Conservation (phyloP, 139 green algal genomes). For the Closterium sp. region DNA sequence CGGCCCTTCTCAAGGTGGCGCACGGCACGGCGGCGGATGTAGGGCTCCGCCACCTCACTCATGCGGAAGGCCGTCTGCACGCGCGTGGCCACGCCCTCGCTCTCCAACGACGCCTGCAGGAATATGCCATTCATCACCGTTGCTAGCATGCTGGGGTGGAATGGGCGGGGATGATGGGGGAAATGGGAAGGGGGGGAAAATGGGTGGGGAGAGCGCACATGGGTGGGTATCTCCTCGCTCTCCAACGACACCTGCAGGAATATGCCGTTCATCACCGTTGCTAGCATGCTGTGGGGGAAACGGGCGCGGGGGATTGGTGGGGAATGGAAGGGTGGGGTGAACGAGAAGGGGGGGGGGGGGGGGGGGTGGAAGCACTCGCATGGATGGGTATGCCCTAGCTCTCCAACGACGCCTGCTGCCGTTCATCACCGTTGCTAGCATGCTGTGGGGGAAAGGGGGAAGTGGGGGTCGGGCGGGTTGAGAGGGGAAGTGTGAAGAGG, state of each 20-base stretch:
- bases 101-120: constrained; percentile 76
- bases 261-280: constrained; percentile 97
- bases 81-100: constrained; percentile 66
- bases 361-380: too few relatives aligned
- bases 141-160: constrained; percentile 83
- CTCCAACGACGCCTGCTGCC: too few relatives aligned
- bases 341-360: constrained; percentile 83
- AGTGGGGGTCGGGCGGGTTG: too few relatives aligned
- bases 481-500: too few relatives aligned
- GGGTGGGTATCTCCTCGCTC: constrained; percentile 64
- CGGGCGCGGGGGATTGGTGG: not conserved
- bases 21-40: constrained; percentile 91
- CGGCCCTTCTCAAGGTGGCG: constrained; percentile 88
- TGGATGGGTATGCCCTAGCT: constrained; percentile 66
- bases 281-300: constrained; percentile 88
- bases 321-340: not conserved
- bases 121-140: constrained; percentile 97
- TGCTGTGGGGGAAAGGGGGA: not conserved
- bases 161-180: not conserved
- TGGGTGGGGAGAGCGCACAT: constrained; percentile 78
- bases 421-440: not conserved
- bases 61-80: constrained; percentile 97
- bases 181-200: not conserved
- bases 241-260: constrained; percentile 78
- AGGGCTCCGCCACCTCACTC: constrained; percentile 91